A percentile compares a stretch with the other conserved stretches of the same genome.
Conservation (phyloP, 306 rosid species). For the Potentilla sterilis region DNA sequence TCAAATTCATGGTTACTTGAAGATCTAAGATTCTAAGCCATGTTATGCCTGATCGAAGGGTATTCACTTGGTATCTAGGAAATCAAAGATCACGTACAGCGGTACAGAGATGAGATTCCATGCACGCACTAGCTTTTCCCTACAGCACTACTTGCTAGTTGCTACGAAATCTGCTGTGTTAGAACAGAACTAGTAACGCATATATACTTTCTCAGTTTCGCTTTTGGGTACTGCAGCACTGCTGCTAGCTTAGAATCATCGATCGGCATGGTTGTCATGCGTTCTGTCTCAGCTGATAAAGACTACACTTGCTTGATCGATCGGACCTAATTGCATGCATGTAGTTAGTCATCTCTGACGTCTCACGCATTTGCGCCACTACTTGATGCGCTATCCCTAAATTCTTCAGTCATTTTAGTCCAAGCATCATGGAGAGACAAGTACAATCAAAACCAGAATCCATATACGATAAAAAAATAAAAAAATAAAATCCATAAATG, state of each 20-base stretch:
- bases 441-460: neutral
- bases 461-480: neutral
- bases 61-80: too few species aligned
- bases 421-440: neutral
- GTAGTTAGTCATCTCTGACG: constrained; percentile 12
- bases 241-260: neutral
- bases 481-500: too few species aligned
- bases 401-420: neutral
- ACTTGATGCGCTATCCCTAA: neutral
- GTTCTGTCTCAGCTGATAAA: constrained; percentile 24
- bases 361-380: constrained; percentile 1
- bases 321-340: neutral
- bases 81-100: too few species aligned
- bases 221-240: constrained; percentile 7
- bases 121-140: too few species aligned
- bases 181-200: constrained; percentile 21
- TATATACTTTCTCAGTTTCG: neutral
- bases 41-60: too few species aligned
- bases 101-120: too few species aligned
- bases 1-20: constrained; percentile 17
- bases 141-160: too few species aligned
- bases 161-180: neutral
- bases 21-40: too few species aligned
- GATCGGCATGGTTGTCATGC: constrained; percentile 9
- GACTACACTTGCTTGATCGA: constrained; percentile 14